Percentiles rank a stretch among this genome's conserved stretches.
phyloP scores from a whole-genome alignment of 768 basidiomycete species.

The Tricholoma saponaceum region DNA sequence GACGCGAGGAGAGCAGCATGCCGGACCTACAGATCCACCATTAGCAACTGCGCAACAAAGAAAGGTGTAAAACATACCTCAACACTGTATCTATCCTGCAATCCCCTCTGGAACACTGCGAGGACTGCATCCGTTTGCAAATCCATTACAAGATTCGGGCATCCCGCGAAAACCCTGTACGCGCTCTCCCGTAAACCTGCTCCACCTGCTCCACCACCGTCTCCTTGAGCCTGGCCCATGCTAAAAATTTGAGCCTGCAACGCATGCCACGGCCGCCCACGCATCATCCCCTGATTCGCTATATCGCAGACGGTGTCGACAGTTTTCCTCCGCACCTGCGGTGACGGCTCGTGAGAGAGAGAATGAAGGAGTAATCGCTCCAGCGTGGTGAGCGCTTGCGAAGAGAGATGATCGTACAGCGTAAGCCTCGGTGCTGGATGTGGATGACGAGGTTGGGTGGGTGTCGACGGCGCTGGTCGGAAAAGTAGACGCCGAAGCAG shows the following conservation, averaged over 20 bases:
- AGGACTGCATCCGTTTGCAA: conserved; percentile 69
- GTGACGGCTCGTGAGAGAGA: conserved; percentile 54
- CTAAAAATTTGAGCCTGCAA: conserved; percentile 68
- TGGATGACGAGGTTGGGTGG: conserved; percentile 10
- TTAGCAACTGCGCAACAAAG: not conserved
- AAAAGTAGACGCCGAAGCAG: conserved; percentile 63
- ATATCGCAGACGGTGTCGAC: conserved; percentile 77
- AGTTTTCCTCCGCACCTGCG: conserved; percentile 61
- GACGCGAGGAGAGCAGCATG: conserved; percentile 69
- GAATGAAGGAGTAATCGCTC: conserved; percentile 72
- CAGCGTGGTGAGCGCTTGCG: conserved; percentile 59
- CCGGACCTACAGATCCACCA: conserved; percentile 46
- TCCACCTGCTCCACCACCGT: conserved; percentile 15
- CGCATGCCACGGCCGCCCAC: conserved; percentile 80
- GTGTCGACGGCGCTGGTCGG: conserved; percentile 40
- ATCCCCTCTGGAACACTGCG: conserved; percentile 59
- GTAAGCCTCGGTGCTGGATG: conserved; percentile 39
- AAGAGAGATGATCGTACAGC: conserved; percentile 74
- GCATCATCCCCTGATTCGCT: conserved; percentile 67
- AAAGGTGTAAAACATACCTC: conserved; percentile 35
- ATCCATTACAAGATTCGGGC: conserved; percentile 74
- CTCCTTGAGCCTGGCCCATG: conserved; percentile 44
- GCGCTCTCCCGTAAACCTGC: conserved; percentile 52
- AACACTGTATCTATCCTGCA: conserved; percentile 62
- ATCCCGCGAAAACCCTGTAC: conserved; percentile 68